Evolutionary conservation across 371 early-diverging fungal genomes (phyloP), one percentile per base, ranked within the genome.

Genomic region (Paraphysoderma sedebokerense): DNA sequence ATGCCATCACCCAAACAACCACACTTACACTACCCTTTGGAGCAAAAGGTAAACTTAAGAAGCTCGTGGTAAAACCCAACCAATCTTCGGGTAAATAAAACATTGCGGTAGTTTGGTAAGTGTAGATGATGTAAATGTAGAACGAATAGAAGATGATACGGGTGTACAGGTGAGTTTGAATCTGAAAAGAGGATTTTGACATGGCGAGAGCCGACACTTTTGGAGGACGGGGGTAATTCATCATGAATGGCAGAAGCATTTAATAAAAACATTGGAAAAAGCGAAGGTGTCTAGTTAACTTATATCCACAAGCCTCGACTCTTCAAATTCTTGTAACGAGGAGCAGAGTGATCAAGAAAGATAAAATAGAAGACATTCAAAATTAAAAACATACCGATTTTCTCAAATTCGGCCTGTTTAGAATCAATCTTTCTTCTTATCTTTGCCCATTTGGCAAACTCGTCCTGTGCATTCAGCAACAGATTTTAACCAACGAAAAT

Each of bases 361-460:
- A n/a, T n/a, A 28, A 50, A 51, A 53, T 58, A 2, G 36, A 7
- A 56, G 13, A 17, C 11, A 38, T 19, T 20, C n/a, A 39, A 51
- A 17, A 17, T 26, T 28, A 1, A 1, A 3, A 17, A 38, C 67
- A 55, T 72, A 78, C 78, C 66, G 40, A 72, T 30, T 48, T 73
- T 68, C 23, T 82, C 81, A 22, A 72, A 57, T 41, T 77, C 77
- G 13, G 70, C 68, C 44, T 71, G 60, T 29, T 63, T 61, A 42
- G 74, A 77, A 60, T 91, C 93, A 47, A 85, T 69, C 50, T 74
- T 71, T 57, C 93, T 71, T 36, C 87, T 71, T 57, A 89, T 62
- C 63, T 85, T 89, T 35, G 92, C 93, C 93, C 93, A 92, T 59
- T 80, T 82, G 17, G 93, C 86, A 73, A 92, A 92, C 60, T 90